phyloP scores from a whole-genome alignment of 2,329 filamentous ascomycete genomes.

The Curvularia sp. region DNA sequence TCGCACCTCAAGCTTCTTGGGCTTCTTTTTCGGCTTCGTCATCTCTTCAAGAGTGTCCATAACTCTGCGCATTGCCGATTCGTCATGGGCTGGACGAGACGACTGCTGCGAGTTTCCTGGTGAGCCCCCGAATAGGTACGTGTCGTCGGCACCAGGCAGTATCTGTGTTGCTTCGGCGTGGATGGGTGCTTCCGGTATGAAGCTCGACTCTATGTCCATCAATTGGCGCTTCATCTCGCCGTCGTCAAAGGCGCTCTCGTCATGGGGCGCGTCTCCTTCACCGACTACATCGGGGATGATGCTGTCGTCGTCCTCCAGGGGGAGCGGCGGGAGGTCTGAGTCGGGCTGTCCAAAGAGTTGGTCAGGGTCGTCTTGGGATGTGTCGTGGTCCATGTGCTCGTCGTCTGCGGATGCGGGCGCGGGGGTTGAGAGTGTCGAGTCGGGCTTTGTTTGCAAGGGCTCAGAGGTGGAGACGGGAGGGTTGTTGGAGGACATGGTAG shows the following conservation, averaged over 20 bases:
- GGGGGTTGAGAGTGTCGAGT: constrained; percentile 28
- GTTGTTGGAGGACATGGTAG: constrained; percentile 33
- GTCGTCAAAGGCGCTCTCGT: constrained; percentile 59
- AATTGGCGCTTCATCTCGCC: constrained; percentile 65
- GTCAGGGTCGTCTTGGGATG: constrained; percentile 43
- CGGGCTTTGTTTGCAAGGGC: constrained; percentile 32
- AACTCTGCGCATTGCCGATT: constrained; percentile 22
- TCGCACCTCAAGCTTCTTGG: constrained; percentile 31
- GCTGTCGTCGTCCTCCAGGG: constrained; percentile 50
- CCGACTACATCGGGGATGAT: constrained; percentile 44
- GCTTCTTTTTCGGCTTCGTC: constrained; percentile 33
- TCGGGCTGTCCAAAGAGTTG: constrained; percentile 45
- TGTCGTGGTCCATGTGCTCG: constrained; percentile 36
- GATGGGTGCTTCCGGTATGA: constrained; percentile 62
- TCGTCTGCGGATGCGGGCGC: constrained; percentile 20
- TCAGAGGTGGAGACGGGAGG: constrained; percentile 35
- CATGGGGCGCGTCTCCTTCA: constrained; percentile 42
- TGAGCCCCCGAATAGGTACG: constrained; percentile 54
- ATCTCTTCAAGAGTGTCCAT: constrained; percentile 27
- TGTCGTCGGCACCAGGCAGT: constrained; percentile 53
- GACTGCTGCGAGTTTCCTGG: constrained; percentile 38
- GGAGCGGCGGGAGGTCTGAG: constrained; percentile 51
- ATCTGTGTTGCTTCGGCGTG: constrained; percentile 33
- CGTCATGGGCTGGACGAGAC: constrained; percentile 19
- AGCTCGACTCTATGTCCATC: constrained; percentile 69